Evolutionary conservation across 208 protist species (phyloP), one percentile per base, ranked within the genome.

Genomic region (Balamuthia mandrillaris): DNA sequence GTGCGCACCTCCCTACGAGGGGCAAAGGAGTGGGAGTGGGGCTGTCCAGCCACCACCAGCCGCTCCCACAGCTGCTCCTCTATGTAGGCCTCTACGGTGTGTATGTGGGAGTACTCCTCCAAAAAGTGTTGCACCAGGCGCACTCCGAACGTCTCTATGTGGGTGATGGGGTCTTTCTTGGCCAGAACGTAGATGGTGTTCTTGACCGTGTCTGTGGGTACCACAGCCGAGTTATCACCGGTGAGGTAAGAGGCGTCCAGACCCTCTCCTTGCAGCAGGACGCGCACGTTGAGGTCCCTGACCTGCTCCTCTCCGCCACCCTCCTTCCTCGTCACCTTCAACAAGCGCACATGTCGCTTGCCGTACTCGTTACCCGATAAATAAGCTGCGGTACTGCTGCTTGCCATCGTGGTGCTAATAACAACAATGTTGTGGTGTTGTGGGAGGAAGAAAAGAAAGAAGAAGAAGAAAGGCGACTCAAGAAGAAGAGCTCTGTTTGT

Each of bases 141-240:
- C 31, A 65, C 39, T 10, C 49, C 44, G 27, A 77, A 60, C 24
- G 79, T 79, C 54, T 88, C 86, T 1, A 85, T 60, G 3, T 56
- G 47, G 3, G 65, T 81, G 52, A 86, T 82, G 16, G 31, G 29
- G 18, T 88, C 66, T 33, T 74, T 35, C 77, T 90, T 85, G 27
- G 85, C 79, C 9, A 88, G 49, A 0, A 86, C 44, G 49, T 84
- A 88, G 42, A 90, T 45, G 1, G 88, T 90, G 79, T 90, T 90
- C 37, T 88, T 90, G 21, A 84, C 72, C 14, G 85, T 88, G 54
- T 90, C 88, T 2, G 88, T 90, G 3, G 88, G 61, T 16, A 90
- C 86, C 29, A 90, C 58, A 12, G 49, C 68, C 31, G 42, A 52
- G 27, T 90, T 90, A 42, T 88, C 86, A 35, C 88, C 88, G 5